A percentile compares a stretch with the other conserved stretches of the same genome.
Conservation (phyloP, 2,329 filamentous ascomycete genomes). For the Colletotrichum sp. region DNA sequence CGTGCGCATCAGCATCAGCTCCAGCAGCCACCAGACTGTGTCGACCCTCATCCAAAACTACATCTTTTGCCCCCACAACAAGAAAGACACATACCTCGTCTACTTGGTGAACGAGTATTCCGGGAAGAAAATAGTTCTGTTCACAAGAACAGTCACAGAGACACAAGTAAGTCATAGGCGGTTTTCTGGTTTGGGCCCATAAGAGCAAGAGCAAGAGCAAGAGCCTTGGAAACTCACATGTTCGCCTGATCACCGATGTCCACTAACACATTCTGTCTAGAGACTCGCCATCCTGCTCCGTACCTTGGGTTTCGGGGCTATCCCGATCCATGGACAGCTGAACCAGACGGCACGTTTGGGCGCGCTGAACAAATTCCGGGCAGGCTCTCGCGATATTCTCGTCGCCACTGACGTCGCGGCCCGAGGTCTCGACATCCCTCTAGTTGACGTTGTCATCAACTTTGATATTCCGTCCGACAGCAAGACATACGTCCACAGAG, state of each 20-base stretch:
- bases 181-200: background rate
- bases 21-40: constrained; percentile 89
- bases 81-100: constrained; percentile 91
- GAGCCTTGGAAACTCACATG: background rate
- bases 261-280: constrained; percentile 48
- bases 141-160: constrained; percentile 91
- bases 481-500: constrained; percentile 90
- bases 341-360: constrained; percentile 87
- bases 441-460: constrained; percentile 88
- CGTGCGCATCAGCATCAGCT: constrained; percentile 80
- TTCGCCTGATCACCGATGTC: background rate
- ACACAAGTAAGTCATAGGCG: constrained; percentile 43
- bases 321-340: constrained; percentile 91
- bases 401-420: constrained; percentile 95
- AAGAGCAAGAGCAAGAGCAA: background rate
- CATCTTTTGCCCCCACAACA: constrained; percentile 82
- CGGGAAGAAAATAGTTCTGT: constrained; percentile 88
- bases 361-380: constrained; percentile 88
- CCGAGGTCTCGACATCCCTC: constrained; percentile 89
- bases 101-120: constrained; percentile 85
- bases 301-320: constrained; percentile 84
- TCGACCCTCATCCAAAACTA: constrained; percentile 87
- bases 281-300: constrained; percentile 83
- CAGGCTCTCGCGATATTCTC: constrained; percentile 81
- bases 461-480: constrained; percentile 83